A percentile compares a stretch with the other conserved stretches of the same genome.
These are phyloP conservation scores for Yamadazyma kanchanaburiensis DNA, from an alignment of 1,139 yeast species.

Conservation along the genomic window DNA sequence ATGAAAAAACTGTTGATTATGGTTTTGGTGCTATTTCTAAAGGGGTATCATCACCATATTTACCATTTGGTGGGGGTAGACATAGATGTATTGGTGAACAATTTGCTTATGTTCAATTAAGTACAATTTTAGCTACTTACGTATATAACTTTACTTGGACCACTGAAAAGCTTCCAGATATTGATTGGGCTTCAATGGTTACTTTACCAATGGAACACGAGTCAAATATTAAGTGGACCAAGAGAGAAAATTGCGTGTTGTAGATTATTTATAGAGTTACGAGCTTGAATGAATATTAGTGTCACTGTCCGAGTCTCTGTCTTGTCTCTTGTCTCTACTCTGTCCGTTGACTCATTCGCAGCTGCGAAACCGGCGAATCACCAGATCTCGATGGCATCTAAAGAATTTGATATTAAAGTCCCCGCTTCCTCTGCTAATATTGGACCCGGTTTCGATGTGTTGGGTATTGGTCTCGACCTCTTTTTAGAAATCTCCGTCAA, in stretches of 20 bases:
- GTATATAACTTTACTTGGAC: constrained; percentile 79
- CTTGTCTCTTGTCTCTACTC: not conserved
- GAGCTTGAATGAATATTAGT: constrained; percentile 1
- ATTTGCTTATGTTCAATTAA: constrained; percentile 93
- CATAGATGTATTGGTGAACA: constrained; percentile 99
- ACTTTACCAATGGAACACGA: constrained; percentile 77
- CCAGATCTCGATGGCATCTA: constrained; percentile 1
- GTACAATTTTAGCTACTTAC: constrained; percentile 74
- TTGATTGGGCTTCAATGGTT: constrained; percentile 92
- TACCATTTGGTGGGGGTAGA: constrained; percentile 99
- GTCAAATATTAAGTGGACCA: constrained; percentile 75
- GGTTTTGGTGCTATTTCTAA: constrained; percentile 95
- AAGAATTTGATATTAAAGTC: constrained; percentile 48
- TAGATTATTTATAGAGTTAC: constrained; percentile 7
- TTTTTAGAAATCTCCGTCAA: constrained; percentile 67
- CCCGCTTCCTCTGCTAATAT: constrained; percentile 98
- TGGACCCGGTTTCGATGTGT: constrained; percentile 97
- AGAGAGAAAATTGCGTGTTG: constrained; percentile 41
- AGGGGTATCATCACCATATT: constrained; percentile 92
- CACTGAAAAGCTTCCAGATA: constrained; percentile 65
- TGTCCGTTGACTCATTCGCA: not conserved
- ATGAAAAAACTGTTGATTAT: constrained; percentile 70
- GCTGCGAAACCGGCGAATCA: not conserved
- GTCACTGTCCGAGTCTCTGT: too few species aligned
- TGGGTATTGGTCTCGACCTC: constrained; percentile 82